A percentile compares a stretch with the other conserved stretches of the same genome.
These are phyloP conservation scores for Termitomyces eurrhizus DNA, from an alignment of 768 basidiomycete species.

Conservation along the genomic window DNA sequence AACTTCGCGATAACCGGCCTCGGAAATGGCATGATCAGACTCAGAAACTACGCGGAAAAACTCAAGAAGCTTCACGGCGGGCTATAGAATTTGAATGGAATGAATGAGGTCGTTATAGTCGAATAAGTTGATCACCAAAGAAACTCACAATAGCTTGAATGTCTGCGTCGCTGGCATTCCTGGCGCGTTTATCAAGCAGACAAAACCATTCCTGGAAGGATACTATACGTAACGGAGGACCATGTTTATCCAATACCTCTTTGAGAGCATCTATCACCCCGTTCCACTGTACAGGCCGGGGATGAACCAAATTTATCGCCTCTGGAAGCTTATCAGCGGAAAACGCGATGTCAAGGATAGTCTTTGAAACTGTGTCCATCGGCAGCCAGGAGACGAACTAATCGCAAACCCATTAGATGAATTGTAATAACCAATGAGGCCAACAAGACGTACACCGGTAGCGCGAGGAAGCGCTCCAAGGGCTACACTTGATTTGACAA, in stretches of 20 bases:
- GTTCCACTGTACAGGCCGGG: constrained; percentile 30
- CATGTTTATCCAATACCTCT: not conserved
- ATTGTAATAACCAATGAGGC: not conserved
- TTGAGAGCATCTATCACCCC: constrained; percentile 21
- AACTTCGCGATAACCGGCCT: not conserved
- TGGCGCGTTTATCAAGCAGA: constrained; percentile 12
- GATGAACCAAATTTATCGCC: constrained; percentile 36
- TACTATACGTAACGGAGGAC: not conserved
- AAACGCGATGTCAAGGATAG: constrained; percentile 27
- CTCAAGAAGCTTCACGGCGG: constrained; percentile 30
- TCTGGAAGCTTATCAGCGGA: constrained; percentile 17
- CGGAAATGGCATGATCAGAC: constrained; percentile 14
- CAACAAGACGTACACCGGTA: constrained; percentile 25
- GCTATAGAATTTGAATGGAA: constrained; percentile 16
- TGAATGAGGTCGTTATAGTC: not conserved
- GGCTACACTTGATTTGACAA: constrained; percentile 31
- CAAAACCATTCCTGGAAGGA: constrained; percentile 17
- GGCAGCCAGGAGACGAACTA: constrained; percentile 42
- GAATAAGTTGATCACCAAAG: not conserved
- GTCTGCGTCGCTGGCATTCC: constrained; percentile 1
- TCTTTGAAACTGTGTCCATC: constrained; percentile 23
- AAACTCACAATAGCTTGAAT: constrained; percentile 7
- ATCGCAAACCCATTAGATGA: not conserved
- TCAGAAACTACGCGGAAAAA: constrained; percentile 26
- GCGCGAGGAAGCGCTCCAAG: constrained; percentile 26